Evolutionary conservation across 2,329 filamentous ascomycete genomes (phyloP).

Genomic region (Ascochyta rabiei): DNA sequence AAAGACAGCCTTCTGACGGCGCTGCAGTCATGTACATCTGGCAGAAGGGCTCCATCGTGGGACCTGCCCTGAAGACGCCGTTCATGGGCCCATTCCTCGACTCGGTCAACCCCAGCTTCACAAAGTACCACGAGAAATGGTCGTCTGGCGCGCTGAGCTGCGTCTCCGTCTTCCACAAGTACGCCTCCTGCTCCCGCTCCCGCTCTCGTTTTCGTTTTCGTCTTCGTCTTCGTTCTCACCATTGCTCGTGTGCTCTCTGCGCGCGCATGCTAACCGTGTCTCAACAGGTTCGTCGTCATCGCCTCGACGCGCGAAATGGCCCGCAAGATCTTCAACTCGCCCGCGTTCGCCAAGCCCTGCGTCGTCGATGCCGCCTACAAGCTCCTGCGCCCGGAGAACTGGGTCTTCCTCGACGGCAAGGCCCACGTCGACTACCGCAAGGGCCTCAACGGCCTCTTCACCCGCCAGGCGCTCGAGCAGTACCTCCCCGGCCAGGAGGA

Average conservation of each 20-base stretch:
- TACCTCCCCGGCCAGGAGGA: slow-evolving; percentile 94
- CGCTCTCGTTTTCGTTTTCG: background rate
- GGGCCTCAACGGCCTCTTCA: slow-evolving; percentile 93
- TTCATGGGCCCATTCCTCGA: slow-evolving; percentile 90
- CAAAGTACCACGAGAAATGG: slow-evolving; percentile 93
- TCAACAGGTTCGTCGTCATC: slow-evolving; percentile 89
- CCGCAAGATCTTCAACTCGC: slow-evolving; percentile 96
- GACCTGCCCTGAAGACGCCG: slow-evolving; percentile 55
- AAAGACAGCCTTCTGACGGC: slow-evolving; percentile 28
- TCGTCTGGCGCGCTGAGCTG: slow-evolving; percentile 88
- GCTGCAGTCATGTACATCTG: slow-evolving; percentile 60
- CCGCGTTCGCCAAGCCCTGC: slow-evolving; percentile 88
- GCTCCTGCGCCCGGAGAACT: slow-evolving; percentile 88
- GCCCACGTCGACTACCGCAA: slow-evolving; percentile 96
- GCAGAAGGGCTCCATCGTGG: slow-evolving; percentile 55
- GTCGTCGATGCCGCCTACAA: slow-evolving; percentile 95
- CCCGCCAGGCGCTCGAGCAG: slow-evolving; percentile 80
- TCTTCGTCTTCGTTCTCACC: background rate
- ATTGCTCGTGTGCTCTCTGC: background rate
- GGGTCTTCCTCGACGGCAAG: slow-evolving; percentile 97
- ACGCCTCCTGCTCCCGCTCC: slow-evolving; percentile 30
- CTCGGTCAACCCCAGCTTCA: slow-evolving; percentile 89
- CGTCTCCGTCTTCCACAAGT: slow-evolving; percentile 99
- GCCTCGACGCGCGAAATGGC: slow-evolving; percentile 94
- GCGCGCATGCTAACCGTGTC: slow-evolving; percentile 22